Base-by-base conservation (phyloP, 305 asterid species). In the Plantago coronopus region DNA sequence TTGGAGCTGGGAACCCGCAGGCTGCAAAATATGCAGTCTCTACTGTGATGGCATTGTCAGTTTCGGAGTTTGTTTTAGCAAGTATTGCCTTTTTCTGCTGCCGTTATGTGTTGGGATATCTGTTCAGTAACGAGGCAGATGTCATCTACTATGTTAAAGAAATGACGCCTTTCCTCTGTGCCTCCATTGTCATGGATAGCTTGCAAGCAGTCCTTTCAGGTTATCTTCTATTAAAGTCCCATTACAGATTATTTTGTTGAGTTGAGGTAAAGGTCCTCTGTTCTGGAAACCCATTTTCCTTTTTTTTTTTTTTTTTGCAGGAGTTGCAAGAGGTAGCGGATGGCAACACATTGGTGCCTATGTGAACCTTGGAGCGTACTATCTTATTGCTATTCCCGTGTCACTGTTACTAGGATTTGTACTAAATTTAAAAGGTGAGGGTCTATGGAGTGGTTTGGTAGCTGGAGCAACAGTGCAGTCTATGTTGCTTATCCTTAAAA, bases 201-300 rank as follows among this genome's bases (percentile, higher is more conserved):
- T 48, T 79, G 29, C 88, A 80, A 64, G 72, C 87, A 0, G 81
- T 78, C n/a, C 73, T 84, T 38, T 84, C 94, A 59, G 90, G 95
- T 81, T 48, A 42, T 5, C 43, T 19, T 15, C 20, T 10, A 17
- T 23, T 34, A 8, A 13, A 31, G 38, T 31, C 7, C 38, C 38
- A 31, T 1, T 27, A 27, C 4, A 27, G 34, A 3, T 27, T 8
- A 8, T 27, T 27, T 8, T 27, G 7, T 27, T 3, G 7, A 27
- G 34, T 27, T 15, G 17, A 51, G n/a, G 27, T 50, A 22, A 22
- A 51, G 27, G 57, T 51, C 27, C 27, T 47, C 15, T 51, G 7
- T 22, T 14, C 14, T 4, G 18, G 8, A 2, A n/a, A n/a, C n/a
- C n/a, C n/a, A n/a, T n/a, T 45, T n/a, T 8, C 0, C 6, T 54